phyloP scores from a whole-genome alignment of 78 protist species.

The Monocercomonoides exilis region DNA sequence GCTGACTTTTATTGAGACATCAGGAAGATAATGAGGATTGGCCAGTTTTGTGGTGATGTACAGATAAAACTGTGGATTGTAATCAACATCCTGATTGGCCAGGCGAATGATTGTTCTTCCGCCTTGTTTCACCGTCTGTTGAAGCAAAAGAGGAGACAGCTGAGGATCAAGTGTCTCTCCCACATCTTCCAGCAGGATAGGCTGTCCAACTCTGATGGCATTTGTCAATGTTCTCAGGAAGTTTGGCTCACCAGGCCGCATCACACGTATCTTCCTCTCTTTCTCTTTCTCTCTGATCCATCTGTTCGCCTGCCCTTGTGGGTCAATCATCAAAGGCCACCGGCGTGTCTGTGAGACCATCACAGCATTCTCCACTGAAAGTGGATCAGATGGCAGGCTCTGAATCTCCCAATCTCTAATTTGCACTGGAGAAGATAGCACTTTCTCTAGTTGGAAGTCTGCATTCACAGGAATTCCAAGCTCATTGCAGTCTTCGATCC shows the following conservation, averaged over 20 bases:
- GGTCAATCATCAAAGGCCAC: slow-evolving; percentile 75
- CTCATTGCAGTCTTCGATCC: slow-evolving; percentile 21
- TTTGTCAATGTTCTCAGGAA: slow-evolving; percentile 42
- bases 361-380: slow-evolving; percentile 57
- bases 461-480: background rate
- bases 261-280: slow-evolving; percentile 28
- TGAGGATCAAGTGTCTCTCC: slow-evolving; percentile 66
- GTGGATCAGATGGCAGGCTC: slow-evolving; percentile 60
- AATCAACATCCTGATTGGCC: slow-evolving; percentile 62
- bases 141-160: slow-evolving; percentile 50
- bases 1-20: slow-evolving; percentile 57
- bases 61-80: slow-evolving; percentile 42
- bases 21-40: slow-evolving; percentile 66
- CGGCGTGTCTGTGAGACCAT: slow-evolving; percentile 35
- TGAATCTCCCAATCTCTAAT: slow-evolving; percentile 4
- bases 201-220: slow-evolving; percentile 45
- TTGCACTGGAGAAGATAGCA: background rate
- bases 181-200: slow-evolving; percentile 61
- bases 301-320: slow-evolving; percentile 66
- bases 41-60: slow-evolving; percentile 64
- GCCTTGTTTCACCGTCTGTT: slow-evolving; percentile 35
- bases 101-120: slow-evolving; percentile 54
- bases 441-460: background rate
- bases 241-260: slow-evolving; percentile 43
- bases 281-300: slow-evolving; percentile 51